Evolutionary conservation across 441 rosid species (phyloP).

Genomic region (Pelargonium citronellum): DNA sequence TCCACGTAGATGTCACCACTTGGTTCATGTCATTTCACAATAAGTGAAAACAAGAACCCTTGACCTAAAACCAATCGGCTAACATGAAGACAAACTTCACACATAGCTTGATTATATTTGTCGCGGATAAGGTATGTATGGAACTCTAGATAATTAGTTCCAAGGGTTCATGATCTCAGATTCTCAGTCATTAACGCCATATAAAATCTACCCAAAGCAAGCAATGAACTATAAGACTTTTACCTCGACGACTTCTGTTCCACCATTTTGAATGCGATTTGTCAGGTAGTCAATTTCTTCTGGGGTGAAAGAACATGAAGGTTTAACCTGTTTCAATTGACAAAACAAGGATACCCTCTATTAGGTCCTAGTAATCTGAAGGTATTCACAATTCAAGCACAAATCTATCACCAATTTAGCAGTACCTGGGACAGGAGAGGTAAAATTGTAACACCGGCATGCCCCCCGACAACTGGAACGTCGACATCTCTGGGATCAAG

Average conservation of each 20-base stretch:
- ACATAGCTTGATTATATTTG: no score
- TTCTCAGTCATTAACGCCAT: background rate
- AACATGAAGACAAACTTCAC: no score
- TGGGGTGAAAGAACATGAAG: constrained; percentile 61
- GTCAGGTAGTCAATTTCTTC: constrained; percentile 69
- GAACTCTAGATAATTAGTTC: no score
- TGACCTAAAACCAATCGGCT: background rate
- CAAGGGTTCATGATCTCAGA: no score
- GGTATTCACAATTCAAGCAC: no score
- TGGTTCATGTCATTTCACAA: background rate
- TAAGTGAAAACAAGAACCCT: background rate
- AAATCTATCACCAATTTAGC: background rate
- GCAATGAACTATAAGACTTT: background rate
- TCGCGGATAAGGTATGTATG: no score
- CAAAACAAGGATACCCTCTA: background rate
- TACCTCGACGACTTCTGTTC: constrained; percentile 85
- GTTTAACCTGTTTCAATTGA: constrained; percentile 44
- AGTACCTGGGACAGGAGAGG: constrained; percentile 70
- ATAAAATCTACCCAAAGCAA: background rate
- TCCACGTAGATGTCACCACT: no score
- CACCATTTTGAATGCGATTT: constrained; percentile 77
- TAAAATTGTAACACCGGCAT: constrained; percentile 78
- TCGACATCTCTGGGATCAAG: constrained; percentile 67
- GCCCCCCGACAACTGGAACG: constrained; percentile 90
- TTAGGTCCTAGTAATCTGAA: background rate